phyloP scores from a whole-genome alignment of 1,284 basidiomycete species.

The Cystobasidium sp. region DNA sequence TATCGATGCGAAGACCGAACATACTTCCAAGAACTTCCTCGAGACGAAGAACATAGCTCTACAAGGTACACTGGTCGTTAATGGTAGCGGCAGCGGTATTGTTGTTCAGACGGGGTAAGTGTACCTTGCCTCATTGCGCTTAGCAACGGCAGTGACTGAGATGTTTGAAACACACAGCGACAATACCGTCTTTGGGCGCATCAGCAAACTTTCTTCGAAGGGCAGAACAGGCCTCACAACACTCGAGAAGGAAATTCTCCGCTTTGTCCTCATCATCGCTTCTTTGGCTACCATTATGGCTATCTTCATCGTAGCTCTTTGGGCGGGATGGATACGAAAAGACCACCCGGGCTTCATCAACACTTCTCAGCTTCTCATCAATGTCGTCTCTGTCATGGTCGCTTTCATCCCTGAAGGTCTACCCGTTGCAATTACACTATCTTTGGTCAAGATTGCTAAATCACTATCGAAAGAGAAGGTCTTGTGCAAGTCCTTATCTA shows the following conservation, averaged over 20 bases:
- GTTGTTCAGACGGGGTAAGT: slow-evolving; percentile 38
- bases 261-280: slow-evolving; percentile 59
- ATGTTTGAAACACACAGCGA: slow-evolving; percentile 56
- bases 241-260: slow-evolving; percentile 58
- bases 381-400: slow-evolving; percentile 67
- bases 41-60: slow-evolving; percentile 68
- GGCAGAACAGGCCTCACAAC: slow-evolving; percentile 60
- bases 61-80: slow-evolving; percentile 67
- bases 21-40: slow-evolving; percentile 65
- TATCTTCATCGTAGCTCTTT: slow-evolving; percentile 62
- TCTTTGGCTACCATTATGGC: slow-evolving; percentile 63
- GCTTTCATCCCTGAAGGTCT: slow-evolving; percentile 64
- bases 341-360: slow-evolving; percentile 65
- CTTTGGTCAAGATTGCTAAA: slow-evolving; percentile 48
- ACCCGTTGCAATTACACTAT: slow-evolving; percentile 61
- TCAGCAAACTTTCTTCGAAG: slow-evolving; percentile 64
- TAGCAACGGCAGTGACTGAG: slow-evolving; percentile 48
- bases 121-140: background rate
- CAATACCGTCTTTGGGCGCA: slow-evolving; percentile 66
- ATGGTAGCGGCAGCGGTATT: slow-evolving; percentile 65
- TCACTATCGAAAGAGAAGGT: slow-evolving; percentile 64
- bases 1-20: slow-evolving; percentile 62
- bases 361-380: slow-evolving; percentile 64
- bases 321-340: slow-evolving; percentile 63
- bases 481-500: slow-evolving; percentile 66